phyloP scores from a whole-genome alignment of 768 basidiomycete species.

The Tulasnella sp. region DNA sequence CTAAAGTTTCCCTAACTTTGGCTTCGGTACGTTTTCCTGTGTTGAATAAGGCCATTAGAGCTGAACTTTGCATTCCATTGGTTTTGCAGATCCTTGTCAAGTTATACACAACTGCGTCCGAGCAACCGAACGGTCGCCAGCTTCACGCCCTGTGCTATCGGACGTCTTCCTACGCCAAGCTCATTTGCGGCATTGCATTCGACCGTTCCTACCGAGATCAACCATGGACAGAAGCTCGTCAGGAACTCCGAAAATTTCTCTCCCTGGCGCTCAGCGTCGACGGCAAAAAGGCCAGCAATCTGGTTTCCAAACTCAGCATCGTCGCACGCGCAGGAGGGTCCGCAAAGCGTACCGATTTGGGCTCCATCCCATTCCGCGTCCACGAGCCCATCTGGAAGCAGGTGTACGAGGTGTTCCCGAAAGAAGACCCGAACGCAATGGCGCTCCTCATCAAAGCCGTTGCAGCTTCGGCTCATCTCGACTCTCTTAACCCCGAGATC shows the following conservation, averaged over 20 bases:
- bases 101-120: constrained; percentile 14
- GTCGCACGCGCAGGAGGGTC: constrained; percentile 17
- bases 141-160: neutral
- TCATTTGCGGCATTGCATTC: constrained; percentile 41
- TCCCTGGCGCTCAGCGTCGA: constrained; percentile 36
- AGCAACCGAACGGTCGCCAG: constrained; percentile 9
- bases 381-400: constrained; percentile 65
- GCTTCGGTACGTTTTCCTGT: constrained; percentile 51
- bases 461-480: constrained; percentile 61
- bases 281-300: constrained; percentile 33
- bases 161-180: neutral
- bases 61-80: neutral
- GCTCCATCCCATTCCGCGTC: constrained; percentile 34
- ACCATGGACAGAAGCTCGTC: constrained; percentile 45
- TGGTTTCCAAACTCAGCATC: constrained; percentile 28
- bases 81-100: constrained; percentile 14
- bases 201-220: constrained; percentile 39
- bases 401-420: constrained; percentile 54
- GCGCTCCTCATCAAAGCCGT: constrained; percentile 56
- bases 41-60: neutral
- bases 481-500: constrained; percentile 52
- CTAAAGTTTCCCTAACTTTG: constrained; percentile 57
- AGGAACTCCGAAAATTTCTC: constrained; percentile 42
- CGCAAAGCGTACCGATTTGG: constrained; percentile 15
- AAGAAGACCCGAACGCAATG: constrained; percentile 56